phyloP scores from a whole-genome alignment of 495 filamentous ascomycete genomes.

The Penicillium arizonense region DNA sequence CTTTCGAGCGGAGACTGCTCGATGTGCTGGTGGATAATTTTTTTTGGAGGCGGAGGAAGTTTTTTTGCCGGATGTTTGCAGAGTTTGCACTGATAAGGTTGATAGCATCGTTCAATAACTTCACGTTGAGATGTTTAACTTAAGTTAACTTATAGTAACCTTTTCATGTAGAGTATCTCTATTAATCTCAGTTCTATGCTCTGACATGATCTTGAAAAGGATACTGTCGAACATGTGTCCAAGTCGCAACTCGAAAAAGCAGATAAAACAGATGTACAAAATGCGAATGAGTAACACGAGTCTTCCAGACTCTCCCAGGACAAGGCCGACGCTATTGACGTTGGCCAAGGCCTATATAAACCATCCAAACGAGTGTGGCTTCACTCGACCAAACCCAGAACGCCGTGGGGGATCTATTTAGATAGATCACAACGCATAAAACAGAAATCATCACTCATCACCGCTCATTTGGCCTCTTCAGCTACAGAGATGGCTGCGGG shows the following conservation, averaged over 20 bases:
- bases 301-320: neutral
- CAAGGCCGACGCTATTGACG: neutral
- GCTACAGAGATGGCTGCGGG: constrained; percentile 19
- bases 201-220: neutral
- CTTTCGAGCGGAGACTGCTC: constrained; percentile 23
- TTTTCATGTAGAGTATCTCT: neutral
- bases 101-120: no score
- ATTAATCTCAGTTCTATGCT: neutral
- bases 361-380: neutral
- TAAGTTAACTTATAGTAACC: neutral
- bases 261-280: constrained; percentile 6
- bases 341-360: constrained; percentile 2
- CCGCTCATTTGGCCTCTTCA: constrained; percentile 24
- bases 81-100: constrained; percentile 37
- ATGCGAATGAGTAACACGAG: constrained; percentile 2
- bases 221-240: neutral
- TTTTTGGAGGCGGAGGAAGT: constrained; percentile 35
- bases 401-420: constrained; percentile 9
- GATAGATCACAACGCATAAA: neutral
- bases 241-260: neutral
- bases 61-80: constrained; percentile 36
- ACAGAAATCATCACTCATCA: constrained; percentile 7
- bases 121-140: neutral
- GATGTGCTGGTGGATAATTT: constrained; percentile 28
- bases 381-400: constrained; percentile 8